A percentile compares a stretch with the other conserved stretches of the same genome.
These are phyloP conservation scores for Candida fluviatilis DNA, from an alignment of 805 yeast genomes.

Conservation along the genomic window DNA sequence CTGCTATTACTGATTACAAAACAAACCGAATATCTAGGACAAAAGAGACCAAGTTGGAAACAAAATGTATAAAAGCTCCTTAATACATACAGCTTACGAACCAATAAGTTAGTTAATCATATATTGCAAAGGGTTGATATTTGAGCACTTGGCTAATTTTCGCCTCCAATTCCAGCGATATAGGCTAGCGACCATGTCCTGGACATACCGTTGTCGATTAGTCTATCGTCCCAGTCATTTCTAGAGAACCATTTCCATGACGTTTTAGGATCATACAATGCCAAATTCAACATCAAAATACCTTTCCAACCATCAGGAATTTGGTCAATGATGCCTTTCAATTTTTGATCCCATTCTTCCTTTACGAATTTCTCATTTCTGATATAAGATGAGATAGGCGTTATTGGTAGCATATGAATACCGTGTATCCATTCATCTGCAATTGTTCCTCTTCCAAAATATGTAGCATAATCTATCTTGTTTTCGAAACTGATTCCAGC, in stretches of 20 bases:
- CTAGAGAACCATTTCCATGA: conserved; percentile 45
- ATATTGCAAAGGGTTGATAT: neutral
- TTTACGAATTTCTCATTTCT: conserved; percentile 50
- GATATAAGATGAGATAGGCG: conserved; percentile 61
- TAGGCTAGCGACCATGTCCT: conserved; percentile 82
- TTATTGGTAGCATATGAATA: conserved; percentile 73
- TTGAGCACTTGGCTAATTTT: conserved; percentile 1
- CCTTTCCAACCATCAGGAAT: conserved; percentile 73
- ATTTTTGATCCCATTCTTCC: conserved; percentile 60
- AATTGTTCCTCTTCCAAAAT: conserved; percentile 62
- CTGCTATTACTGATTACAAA: no score
- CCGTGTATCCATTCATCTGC: conserved; percentile 67
- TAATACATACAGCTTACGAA: no score
- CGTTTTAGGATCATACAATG: conserved; percentile 60
- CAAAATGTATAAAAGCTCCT: no score
- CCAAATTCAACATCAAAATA: conserved; percentile 66
- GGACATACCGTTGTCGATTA: conserved; percentile 82
- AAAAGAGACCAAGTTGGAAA: no score
- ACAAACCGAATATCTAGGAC: no score
- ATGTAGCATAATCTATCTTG: conserved; percentile 69
- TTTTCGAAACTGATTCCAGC: conserved; percentile 74
- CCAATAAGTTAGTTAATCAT: neutral
- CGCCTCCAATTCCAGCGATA: conserved; percentile 50
- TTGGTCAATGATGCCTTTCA: conserved; percentile 40
- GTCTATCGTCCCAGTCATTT: conserved; percentile 46